Base-by-base conservation (phyloP, 345 rosid genomes). In the Bruguiera parviflora region DNA sequence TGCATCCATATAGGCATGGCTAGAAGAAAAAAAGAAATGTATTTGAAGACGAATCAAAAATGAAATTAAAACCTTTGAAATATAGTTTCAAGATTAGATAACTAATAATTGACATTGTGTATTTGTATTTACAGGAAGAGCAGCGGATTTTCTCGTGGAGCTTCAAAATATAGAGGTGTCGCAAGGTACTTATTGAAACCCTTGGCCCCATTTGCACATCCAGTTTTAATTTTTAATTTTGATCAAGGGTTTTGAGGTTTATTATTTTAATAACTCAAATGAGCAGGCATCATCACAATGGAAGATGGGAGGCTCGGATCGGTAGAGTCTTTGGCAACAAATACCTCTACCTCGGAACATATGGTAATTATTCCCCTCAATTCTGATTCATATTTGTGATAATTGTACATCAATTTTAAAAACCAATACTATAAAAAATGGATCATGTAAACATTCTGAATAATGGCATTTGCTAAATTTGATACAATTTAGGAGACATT, bases 71-170 rank as follows among this genome's bases (percentile, higher is more conserved):
- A 43, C 16, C 49, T 15, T 13, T 15, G 13, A 43, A 43, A 3
- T 0, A 43, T 3, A 43, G 4, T 13, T 43, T 43, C 49, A 13
- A 43, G 49, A 5, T 0, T 18, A 43, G 49, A 13, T 13, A 43
- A 4, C 16, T 13, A 43, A 43, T 43, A 13, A 43, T 43, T 43
- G 28, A 55, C 59, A 21, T 13, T 73, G 9, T 19, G 35, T 6
- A 6, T 65, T 65, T 35, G 24, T 27, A 73, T 66, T 63, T 59
- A 65, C 77, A 95, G 97, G 71, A 95, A 91, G 81, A 91, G 96
- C 71, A 95, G 89, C 74, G 97, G 97, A 33, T 94, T 94, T 72
- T 91, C 97, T 59, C 95, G 96, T 6, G 96, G 96, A 27, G 96
- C 89, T 55, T 91, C 97, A 18, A 95, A 95, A 76, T 95, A 88